Evolutionary conservation across 169 alveolate species (phyloP), one percentile per base, ranked within the genome.

Genomic region (Theileria parva): DNA sequence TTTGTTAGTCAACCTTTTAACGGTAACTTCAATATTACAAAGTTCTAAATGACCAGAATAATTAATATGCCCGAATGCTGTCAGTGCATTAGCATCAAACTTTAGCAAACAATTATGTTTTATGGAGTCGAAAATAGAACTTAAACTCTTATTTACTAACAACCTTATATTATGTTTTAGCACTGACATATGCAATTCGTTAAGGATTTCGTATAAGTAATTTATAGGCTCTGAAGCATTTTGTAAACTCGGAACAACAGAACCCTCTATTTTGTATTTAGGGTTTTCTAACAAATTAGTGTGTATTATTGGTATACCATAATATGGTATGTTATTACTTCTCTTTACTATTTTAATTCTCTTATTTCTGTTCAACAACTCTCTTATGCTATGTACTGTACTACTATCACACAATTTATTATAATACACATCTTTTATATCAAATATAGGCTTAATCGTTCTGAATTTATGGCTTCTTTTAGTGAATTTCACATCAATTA

Each of bases 251-350:
- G 53, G 17, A 44, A 11, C 53, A 44, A 44, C 53, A 11, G 53
- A 13, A 44, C 53, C 17, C 12, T 44, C 53, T 44, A 4, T 44
- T 44, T 7, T 11, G 12, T 44, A 7, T 0, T 44, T 44, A 44
- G 53, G 17, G 53, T 4, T 44, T 44, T 44, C 53, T 44, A 44
- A 19, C 39, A 39, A 63, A 30, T 53, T 73, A 17, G 77, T 55
- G 23, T 55, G 57, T 73, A 73, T 73, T 73, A 59, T 55, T 32
- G 67, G 77, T 15, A 68, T n/a, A 23, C 77, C 77, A 37, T 68
- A 68, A 68, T 37, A 68, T 44, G 64, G 77, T 68, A 23, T 59
- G 19, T 28, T 15, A 68, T 13, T 17, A 8, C 51, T 63, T 21
- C 17, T 15, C 25, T 63, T 63, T 63, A 4, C 19, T 21, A 6